A percentile compares a stretch with the other conserved stretches of the same genome.
These are phyloP conservation scores for Trypanosoma lewisi DNA, from an alignment of 208 protist species.

Conservation along the genomic window DNA sequence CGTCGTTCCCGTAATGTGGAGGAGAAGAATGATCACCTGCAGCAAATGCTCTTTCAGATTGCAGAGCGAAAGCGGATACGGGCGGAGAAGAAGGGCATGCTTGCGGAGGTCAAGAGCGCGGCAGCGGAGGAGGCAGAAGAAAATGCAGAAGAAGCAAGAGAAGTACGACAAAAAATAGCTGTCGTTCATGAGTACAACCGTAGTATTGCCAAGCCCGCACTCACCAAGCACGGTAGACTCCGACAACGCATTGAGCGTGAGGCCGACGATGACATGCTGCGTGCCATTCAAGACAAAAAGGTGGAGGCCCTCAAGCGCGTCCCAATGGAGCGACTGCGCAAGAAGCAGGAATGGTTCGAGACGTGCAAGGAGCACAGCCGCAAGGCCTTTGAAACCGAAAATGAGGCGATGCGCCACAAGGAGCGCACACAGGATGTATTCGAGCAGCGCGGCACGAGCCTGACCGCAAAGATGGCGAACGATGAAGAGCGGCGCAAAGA, in stretches of 20 bases:
- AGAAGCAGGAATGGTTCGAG: slow-evolving; percentile 58
- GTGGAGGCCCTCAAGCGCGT: slow-evolving; percentile 37
- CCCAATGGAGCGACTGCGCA: slow-evolving; percentile 24
- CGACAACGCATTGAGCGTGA: slow-evolving; percentile 35
- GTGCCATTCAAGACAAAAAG: slow-evolving; percentile 36
- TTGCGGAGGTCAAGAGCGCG: slow-evolving; percentile 30
- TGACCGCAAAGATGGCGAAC: slow-evolving; percentile 38
- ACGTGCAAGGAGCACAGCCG: slow-evolving; percentile 38
- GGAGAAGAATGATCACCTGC: slow-evolving; percentile 70
- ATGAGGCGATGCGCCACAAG: slow-evolving; percentile 28
- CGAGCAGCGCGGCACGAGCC: slow-evolving; percentile 47
- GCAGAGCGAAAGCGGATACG: slow-evolving; percentile 31
- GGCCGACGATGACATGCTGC: slow-evolving; percentile 29
- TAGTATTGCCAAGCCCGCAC: slow-evolving; percentile 25
- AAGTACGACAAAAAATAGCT: slow-evolving; percentile 25
- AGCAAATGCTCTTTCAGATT: slow-evolving; percentile 68
- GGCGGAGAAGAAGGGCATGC: slow-evolving; percentile 34
- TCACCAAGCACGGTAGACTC: slow-evolving; percentile 52
- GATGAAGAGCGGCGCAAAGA: slow-evolving; percentile 13
- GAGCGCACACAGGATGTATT: slow-evolving; percentile 77
- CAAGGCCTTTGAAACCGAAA: slow-evolving; percentile 30
- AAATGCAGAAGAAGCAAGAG: slow-evolving; percentile 39
- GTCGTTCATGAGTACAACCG: slow-evolving; percentile 55
- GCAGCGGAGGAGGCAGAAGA: slow-evolving; percentile 66
- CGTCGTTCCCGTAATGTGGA: slow-evolving; percentile 53